phyloP scores from a whole-genome alignment of 441 rosid genomes.

The Melastoma candidum region DNA sequence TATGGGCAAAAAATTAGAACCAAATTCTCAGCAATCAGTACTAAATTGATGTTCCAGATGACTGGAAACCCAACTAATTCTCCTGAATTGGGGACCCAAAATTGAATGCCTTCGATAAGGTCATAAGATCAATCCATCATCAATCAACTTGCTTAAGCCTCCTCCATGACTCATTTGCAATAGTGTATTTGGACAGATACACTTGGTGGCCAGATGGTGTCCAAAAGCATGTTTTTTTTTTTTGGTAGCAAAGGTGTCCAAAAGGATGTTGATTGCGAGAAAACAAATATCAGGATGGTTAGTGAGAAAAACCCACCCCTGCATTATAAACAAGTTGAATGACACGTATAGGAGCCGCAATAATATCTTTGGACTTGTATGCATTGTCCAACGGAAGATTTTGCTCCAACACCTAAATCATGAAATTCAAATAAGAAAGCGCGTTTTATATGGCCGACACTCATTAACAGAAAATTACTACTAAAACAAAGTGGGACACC shows the following conservation, averaged over 20 bases:
- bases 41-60: no score
- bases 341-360: slow-evolving; percentile 95
- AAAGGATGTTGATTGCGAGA: neutral
- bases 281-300: no score
- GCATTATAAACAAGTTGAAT: slow-evolving; percentile 73
- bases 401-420: slow-evolving; percentile 62
- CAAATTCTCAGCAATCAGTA: no score
- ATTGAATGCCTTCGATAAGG: neutral
- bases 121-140: no score
- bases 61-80: no score
- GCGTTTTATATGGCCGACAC: neutral
- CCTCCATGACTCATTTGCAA: no score
- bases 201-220: no score
- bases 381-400: slow-evolving; percentile 74
- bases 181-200: no score
- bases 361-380: slow-evolving; percentile 65
- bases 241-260: neutral
- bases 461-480: neutral
- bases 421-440: slow-evolving; percentile 6
- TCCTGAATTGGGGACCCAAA: neutral
- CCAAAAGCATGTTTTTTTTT: no score
- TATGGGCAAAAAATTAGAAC: no score
- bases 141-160: no score
- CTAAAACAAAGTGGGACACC: slow-evolving; percentile 28
- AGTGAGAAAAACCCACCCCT: slow-evolving; percentile 50